A percentile compares a stretch with the other conserved stretches of the same genome.
Conservation (phyloP, 2,329 filamentous ascomycete species). For the Rutstroemia sp. region DNA sequence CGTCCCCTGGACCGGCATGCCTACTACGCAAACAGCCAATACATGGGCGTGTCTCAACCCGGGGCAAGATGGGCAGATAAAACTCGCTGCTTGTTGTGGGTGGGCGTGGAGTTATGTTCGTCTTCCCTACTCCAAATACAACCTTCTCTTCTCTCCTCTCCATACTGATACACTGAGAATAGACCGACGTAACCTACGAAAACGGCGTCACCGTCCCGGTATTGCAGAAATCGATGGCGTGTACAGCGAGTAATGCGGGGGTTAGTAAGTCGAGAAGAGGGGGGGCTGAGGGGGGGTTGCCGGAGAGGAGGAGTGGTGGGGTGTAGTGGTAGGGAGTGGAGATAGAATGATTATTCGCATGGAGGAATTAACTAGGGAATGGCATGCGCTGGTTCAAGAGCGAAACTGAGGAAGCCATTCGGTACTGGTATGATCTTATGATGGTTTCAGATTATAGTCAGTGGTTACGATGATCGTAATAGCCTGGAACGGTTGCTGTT, state of each 20-base stretch:
- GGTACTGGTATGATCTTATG: no score
- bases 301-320: background rate
- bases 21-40: background rate
- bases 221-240: background rate
- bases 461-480: no score
- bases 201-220: background rate
- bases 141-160: background rate
- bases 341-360: no score
- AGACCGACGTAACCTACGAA: background rate
- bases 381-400: no score
- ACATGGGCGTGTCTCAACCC: background rate
- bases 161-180: background rate
- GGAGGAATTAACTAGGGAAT: no score
- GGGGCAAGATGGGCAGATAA: background rate
- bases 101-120: background rate
- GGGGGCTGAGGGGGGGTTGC: background rate
- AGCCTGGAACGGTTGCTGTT: no score
- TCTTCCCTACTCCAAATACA: background rate
- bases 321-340: background rate
- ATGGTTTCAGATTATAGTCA: no score
- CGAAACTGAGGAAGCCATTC: no score
- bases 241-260: background rate
- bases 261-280: background rate
- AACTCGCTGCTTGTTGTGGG: background rate
- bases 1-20: background rate